Evolutionary conservation across 129 eudicot species (phyloP).

Genomic region (Mikania micrantha): DNA sequence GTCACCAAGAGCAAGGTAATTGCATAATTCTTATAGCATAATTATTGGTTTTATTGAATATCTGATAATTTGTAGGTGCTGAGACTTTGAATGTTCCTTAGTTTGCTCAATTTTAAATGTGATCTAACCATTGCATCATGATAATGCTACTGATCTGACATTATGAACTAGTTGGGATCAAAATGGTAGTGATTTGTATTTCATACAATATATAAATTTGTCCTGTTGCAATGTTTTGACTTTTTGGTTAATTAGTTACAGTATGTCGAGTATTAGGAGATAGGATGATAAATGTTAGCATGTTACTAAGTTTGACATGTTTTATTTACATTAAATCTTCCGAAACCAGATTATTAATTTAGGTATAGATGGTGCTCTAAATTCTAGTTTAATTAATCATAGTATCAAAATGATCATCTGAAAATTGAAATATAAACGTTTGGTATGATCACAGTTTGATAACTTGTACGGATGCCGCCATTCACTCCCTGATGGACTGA

Average conservation of each 20-base stretch:
- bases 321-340: too few species aligned
- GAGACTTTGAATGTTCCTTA: neutral
- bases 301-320: too few species aligned
- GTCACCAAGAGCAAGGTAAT: neutral
- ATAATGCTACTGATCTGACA: neutral
- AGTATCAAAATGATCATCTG: too few species aligned
- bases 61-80: neutral
- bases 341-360: too few species aligned
- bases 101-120: neutral
- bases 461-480: neutral
- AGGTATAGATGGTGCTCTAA: too few species aligned
- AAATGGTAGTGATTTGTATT: neutral
- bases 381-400: too few species aligned
- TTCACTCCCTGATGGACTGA: neutral
- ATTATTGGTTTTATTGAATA: too few species aligned
- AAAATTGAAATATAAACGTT: too few species aligned
- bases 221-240: neutral
- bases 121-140: neutral
- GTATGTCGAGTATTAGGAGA: too few species aligned
- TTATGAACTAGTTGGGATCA: neutral
- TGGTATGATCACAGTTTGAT: neutral
- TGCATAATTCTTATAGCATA: neutral
- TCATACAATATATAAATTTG: too few species aligned
- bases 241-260: neutral
- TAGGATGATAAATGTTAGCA: too few species aligned